Evolutionary conservation across 1,284 basidiomycete species (phyloP).

Genomic region (Ustilago lituana): DNA sequence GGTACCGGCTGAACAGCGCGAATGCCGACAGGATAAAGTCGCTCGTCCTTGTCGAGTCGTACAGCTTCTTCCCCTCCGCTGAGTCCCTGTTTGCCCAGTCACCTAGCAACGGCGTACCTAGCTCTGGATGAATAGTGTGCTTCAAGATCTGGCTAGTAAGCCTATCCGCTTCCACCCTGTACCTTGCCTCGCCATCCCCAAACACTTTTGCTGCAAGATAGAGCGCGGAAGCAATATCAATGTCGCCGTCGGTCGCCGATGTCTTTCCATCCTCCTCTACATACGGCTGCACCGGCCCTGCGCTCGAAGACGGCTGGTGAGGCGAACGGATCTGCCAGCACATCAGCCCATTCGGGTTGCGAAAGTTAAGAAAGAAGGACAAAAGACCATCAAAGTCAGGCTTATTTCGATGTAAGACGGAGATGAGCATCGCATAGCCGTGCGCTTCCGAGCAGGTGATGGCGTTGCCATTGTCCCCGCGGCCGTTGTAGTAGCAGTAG

Average conservation of each 20-base stretch:
- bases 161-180: slow-evolving; percentile 39
- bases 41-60: slow-evolving; percentile 51
- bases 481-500: slow-evolving; percentile 60
- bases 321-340: slow-evolving; percentile 58
- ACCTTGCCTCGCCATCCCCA: slow-evolving; percentile 42
- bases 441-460: slow-evolving; percentile 64
- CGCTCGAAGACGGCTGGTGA: slow-evolving; percentile 10
- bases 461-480: slow-evolving; percentile 57
- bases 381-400: slow-evolving; percentile 57
- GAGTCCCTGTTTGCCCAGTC: slow-evolving; percentile 57
- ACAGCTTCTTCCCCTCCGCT: slow-evolving; percentile 33
- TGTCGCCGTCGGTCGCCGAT: slow-evolving; percentile 60
- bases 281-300: slow-evolving; percentile 24
- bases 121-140: slow-evolving; percentile 47
- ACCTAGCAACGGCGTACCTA: slow-evolving; percentile 56
- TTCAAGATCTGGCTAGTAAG: slow-evolving; percentile 36
- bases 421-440: slow-evolving; percentile 63
- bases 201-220: slow-evolving; percentile 44
- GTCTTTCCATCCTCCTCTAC: slow-evolving; percentile 53
- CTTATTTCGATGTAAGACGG: slow-evolving; percentile 54
- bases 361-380: slow-evolving; percentile 50
- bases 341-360: slow-evolving; percentile 57
- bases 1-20: slow-evolving; percentile 46
- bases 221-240: slow-evolving; percentile 60
- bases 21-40: slow-evolving; percentile 61